phyloP scores from a whole-genome alignment of 345 rosid species.

The Ailanthus altissimus region DNA sequence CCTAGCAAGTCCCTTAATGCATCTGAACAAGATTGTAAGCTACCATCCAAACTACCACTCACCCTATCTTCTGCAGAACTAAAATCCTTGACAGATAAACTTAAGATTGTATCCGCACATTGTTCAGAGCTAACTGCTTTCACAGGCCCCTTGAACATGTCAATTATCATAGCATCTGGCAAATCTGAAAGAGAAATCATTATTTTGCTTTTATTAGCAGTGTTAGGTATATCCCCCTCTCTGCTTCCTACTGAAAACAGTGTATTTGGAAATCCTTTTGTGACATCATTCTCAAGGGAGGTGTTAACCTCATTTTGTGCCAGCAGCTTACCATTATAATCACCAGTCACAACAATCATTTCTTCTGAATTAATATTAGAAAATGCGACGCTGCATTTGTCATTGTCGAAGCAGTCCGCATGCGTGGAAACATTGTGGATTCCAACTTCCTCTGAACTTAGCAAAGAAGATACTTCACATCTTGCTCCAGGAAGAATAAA shows the following conservation, averaged over 20 bases:
- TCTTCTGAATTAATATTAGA: constrained; percentile 22
- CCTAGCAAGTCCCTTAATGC: constrained; percentile 21
- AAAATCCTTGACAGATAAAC: constrained; percentile 37
- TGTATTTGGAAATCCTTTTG: constrained; percentile 27
- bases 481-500: constrained; percentile 11
- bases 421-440: constrained; percentile 1
- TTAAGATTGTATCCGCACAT: constrained; percentile 41
- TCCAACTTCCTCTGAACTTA: constrained; percentile 27
- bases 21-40: constrained; percentile 22
- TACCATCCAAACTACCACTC: constrained; percentile 26
- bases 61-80: constrained; percentile 29
- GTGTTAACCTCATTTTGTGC: constrained; percentile 27
- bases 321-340: constrained; percentile 29
- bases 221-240: constrained; percentile 29
- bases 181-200: constrained; percentile 36
- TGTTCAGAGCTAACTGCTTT: constrained; percentile 31
- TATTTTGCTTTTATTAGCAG: constrained; percentile 17
- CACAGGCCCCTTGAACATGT: constrained; percentile 29
- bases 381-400: constrained; percentile 7
- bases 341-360: constrained; percentile 18
- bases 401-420: constrained; percentile 24
- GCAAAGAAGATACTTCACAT: not conserved
- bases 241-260: constrained; percentile 25
- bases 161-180: constrained; percentile 35
- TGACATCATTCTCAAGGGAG: constrained; percentile 28